Percentiles rank a stretch among this genome's conserved stretches.
phyloP scores from a whole-genome alignment of 306 rosid genomes.

The Cucurbita argyrosperma region DNA sequence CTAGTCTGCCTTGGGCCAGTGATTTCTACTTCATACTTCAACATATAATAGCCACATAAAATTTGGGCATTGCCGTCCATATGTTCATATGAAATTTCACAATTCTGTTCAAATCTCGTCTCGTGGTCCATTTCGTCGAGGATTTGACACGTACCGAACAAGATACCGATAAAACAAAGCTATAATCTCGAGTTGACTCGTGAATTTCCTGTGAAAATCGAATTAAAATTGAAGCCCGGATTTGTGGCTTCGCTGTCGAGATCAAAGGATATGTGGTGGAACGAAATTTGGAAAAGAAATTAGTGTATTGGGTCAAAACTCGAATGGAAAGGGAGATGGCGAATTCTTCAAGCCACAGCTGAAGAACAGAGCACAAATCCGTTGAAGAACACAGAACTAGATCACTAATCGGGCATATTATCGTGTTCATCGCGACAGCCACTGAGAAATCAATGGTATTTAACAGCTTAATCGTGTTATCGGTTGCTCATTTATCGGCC shows the following conservation, averaged over 20 bases:
- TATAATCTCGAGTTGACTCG: not conserved
- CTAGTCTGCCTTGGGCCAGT: too few relatives aligned
- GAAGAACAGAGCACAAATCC: not conserved
- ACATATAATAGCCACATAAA: too few relatives aligned
- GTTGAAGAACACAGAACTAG: not conserved
- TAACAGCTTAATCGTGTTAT: conserved; percentile 35
- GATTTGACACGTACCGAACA: too few relatives aligned
- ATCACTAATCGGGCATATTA: not conserved
- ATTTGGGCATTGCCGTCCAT: too few relatives aligned
- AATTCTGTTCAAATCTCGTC: too few relatives aligned
- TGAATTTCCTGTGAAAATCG: not conserved
- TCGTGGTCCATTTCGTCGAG: too few relatives aligned
- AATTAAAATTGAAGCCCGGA: not conserved
- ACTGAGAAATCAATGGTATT: conserved; percentile 35
- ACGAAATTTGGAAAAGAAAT: not conserved
- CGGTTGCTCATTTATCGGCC: conserved; percentile 59
- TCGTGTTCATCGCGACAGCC: not conserved
- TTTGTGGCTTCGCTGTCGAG: not conserved
- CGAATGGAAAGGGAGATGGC: not conserved
- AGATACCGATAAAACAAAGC: too few relatives aligned
- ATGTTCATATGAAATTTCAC: too few relatives aligned
- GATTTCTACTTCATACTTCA: too few relatives aligned
- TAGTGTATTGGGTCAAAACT: not conserved
- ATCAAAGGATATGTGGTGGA: not conserved
- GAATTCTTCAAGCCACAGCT: not conserved